These are phyloP conservation scores for Phanerochaete sordida DNA, from an alignment of 768 basidiomycete species.

Conservation along the genomic window DNA sequence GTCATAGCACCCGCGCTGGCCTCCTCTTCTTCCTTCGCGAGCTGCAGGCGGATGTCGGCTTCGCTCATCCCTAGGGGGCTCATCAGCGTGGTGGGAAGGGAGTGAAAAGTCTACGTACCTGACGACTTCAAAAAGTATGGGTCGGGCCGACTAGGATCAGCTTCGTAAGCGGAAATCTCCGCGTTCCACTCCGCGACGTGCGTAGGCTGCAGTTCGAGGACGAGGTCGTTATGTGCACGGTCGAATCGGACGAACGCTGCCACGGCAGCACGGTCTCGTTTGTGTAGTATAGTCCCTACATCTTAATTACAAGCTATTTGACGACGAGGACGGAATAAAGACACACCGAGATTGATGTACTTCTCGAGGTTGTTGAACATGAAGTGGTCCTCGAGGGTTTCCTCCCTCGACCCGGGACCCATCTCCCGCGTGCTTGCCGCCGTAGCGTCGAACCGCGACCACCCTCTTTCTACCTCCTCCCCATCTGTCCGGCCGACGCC, in stretches of 20 bases:
- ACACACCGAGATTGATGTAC: conserved; percentile 21
- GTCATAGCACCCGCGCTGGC: background rate
- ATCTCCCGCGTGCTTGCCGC: conserved; percentile 34
- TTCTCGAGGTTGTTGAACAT: conserved; percentile 38
- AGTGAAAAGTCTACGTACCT: background rate
- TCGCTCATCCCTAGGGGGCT: conserved; percentile 7
- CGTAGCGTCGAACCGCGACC: conserved; percentile 31
- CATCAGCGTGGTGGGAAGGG: background rate
- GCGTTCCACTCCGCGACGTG: conserved; percentile 18
- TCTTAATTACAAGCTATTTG: too few species aligned
- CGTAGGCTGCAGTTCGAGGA: too few species aligned
- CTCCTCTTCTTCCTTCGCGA: conserved; percentile 19
- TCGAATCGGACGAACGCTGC: background rate
- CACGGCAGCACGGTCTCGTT: background rate
- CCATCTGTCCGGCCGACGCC: conserved; percentile 32
- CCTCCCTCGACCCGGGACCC: conserved; percentile 28
- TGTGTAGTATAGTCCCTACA: too few species aligned
- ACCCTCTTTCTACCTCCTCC: conserved; percentile 34
- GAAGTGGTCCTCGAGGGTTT: conserved; percentile 34
- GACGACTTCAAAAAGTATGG: conserved; percentile 12
- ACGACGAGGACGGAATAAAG: background rate
- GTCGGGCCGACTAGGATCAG: conserved; percentile 16
- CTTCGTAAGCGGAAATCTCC: conserved; percentile 21
- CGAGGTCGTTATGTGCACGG: background rate
- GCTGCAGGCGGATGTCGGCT: conserved; percentile 16